These are phyloP conservation scores for Mycena polygramma DNA, from an alignment of 768 basidiomycete species.

Conservation along the genomic window DNA sequence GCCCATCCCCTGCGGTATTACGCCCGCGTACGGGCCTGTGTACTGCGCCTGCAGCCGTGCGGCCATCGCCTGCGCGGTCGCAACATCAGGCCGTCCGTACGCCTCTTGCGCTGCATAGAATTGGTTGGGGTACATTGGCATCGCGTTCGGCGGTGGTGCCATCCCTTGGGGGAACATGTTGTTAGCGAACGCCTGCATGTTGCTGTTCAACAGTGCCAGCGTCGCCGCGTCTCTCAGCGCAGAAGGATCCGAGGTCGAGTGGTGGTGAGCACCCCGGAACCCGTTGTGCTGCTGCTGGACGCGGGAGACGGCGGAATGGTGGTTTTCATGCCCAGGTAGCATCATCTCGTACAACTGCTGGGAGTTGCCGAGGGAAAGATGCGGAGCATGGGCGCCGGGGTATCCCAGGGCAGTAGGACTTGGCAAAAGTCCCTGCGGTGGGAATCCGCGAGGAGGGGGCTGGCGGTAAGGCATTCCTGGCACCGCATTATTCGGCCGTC, in stretches of 20 bases:
- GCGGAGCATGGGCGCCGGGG: constrained; percentile 68
- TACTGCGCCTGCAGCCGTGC: constrained; percentile 77
- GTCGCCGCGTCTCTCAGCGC: constrained; percentile 78
- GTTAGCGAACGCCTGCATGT: constrained; percentile 68
- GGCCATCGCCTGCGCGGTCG: constrained; percentile 69
- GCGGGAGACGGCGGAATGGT: constrained; percentile 76
- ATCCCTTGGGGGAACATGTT: constrained; percentile 68
- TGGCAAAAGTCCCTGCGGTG: constrained; percentile 65
- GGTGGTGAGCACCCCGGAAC: constrained; percentile 83
- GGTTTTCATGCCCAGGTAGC: constrained; percentile 68
- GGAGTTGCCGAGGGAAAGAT: constrained; percentile 78
- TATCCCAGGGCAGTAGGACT: constrained; percentile 69
- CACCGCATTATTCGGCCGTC: constrained; percentile 64
- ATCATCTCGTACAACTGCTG: constrained; percentile 89
- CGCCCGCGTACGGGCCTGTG: constrained; percentile 61
- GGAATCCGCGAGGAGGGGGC: constrained; percentile 63
- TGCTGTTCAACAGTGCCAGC: constrained; percentile 71
- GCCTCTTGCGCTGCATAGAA: constrained; percentile 75
- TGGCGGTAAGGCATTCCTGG: constrained; percentile 71
- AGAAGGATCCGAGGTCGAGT: constrained; percentile 87
- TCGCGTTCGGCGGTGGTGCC: constrained; percentile 56
- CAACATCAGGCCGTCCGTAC: constrained; percentile 65
- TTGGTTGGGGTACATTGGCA: constrained; percentile 78
- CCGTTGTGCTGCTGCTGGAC: constrained; percentile 84
- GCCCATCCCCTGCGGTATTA: constrained; percentile 45